These are phyloP conservation scores for Penicillium corylophilum DNA, from an alignment of 2,329 filamentous ascomycete species.

Conservation along the genomic window DNA sequence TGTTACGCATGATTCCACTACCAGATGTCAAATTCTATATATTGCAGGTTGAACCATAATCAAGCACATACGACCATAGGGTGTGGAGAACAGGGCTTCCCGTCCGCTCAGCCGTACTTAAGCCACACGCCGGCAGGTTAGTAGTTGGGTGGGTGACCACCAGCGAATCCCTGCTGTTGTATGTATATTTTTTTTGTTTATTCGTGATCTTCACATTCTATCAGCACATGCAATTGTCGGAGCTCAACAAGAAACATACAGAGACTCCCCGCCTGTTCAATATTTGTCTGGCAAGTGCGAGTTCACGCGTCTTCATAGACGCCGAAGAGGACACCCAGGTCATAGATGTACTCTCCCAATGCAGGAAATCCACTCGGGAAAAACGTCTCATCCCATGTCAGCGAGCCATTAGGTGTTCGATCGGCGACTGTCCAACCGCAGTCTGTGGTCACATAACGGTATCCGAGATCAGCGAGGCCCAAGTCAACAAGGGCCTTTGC, in stretches of 20 bases:
- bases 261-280: conserved; percentile 37
- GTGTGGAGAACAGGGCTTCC: too few species aligned
- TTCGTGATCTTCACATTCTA: conserved; percentile 39
- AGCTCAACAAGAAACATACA: conserved; percentile 19
- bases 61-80: too few species aligned
- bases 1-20: too few species aligned
- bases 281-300: conserved; percentile 37
- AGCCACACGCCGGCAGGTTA: too few species aligned
- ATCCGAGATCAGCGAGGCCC: conserved; percentile 54
- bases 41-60: too few species aligned
- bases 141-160: too few species aligned
- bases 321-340: conserved; percentile 43
- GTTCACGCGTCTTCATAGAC: conserved; percentile 48
- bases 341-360: conserved; percentile 42
- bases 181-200: too few species aligned
- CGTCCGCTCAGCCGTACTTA: too few species aligned
- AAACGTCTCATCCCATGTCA: conserved; percentile 43
- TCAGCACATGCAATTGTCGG: neutral
- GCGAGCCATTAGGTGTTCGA: conserved; percentile 37
- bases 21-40: too few species aligned
- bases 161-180: too few species aligned
- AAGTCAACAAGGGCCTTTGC: conserved; percentile 55
- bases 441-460: conserved; percentile 57
- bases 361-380: conserved; percentile 46
- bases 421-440: conserved; percentile 56